phyloP scores from a whole-genome alignment of 768 basidiomycete genomes.

The Phlegmacium glaucopus region DNA sequence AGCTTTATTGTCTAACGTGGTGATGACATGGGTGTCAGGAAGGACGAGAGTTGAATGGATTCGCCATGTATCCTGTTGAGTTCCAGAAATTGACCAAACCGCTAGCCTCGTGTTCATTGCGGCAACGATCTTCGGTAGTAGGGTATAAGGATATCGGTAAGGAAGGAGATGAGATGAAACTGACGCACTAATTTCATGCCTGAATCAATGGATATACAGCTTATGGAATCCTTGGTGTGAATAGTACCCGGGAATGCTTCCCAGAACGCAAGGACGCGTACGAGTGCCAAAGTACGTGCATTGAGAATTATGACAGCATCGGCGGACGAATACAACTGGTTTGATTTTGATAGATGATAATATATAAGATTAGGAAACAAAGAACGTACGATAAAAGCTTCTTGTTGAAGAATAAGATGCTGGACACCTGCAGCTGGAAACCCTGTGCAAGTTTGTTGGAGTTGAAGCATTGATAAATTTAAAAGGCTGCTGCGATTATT shows the following conservation, averaged over 20 bases:
- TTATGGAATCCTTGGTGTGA: conserved; percentile 42
- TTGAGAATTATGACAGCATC: conserved; percentile 69
- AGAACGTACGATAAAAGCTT: conserved; percentile 56
- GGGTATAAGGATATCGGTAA: conserved; percentile 13
- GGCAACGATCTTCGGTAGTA: conserved; percentile 59
- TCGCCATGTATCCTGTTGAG: conserved; percentile 63
- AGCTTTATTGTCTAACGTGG: conserved; percentile 68
- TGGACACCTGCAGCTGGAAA: conserved; percentile 54
- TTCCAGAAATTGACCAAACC: conserved; percentile 74
- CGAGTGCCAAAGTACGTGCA: conserved; percentile 60
- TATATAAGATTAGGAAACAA: neutral
- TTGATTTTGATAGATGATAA: conserved; percentile 9
- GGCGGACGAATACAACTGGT: conserved; percentile 69
- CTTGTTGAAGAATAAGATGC: conserved; percentile 52
- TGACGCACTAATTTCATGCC: conserved; percentile 76
- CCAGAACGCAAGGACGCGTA: conserved; percentile 73
- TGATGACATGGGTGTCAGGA: conserved; percentile 50
- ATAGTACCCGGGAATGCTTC: conserved; percentile 72
- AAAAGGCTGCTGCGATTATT: too few species aligned
- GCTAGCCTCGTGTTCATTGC: conserved; percentile 67
- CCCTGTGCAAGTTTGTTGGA: conserved; percentile 37
- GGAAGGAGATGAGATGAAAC: conserved; percentile 1
- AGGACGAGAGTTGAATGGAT: conserved; percentile 80
- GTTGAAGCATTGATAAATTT: conserved; percentile 36
- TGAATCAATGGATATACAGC: conserved; percentile 67